Percentiles rank a stretch among this genome's conserved stretches.
Conservation (phyloP, 2,329 filamentous ascomycete genomes). For the Monosporascus sp. region DNA sequence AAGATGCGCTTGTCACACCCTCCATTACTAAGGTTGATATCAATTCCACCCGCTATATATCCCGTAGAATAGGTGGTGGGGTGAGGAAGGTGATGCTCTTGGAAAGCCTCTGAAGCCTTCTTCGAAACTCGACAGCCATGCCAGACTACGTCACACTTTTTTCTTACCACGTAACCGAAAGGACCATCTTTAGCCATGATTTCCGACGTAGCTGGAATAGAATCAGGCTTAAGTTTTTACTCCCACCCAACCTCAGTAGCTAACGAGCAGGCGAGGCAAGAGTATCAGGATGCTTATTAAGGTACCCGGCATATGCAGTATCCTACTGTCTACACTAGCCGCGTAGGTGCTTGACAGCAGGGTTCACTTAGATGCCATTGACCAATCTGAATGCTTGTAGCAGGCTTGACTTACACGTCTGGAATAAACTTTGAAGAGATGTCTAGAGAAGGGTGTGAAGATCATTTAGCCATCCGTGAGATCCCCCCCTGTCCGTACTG, state of each 20-base stretch:
- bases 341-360: background rate
- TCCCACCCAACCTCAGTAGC: too few relatives aligned
- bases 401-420: too few relatives aligned
- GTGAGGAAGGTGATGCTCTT: background rate
- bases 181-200: too few relatives aligned
- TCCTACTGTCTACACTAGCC: background rate
- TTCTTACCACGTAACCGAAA: too few relatives aligned
- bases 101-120: background rate
- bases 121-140: too few relatives aligned
- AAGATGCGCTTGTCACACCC: background rate
- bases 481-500: background rate
- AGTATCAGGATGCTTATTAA: too few relatives aligned
- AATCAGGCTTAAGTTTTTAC: too few relatives aligned
- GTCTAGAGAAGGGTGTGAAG: background rate
- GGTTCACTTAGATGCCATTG: background rate
- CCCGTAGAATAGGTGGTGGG: background rate
- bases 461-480: background rate
- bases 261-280: too few relatives aligned
- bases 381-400: background rate
- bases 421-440: too few relatives aligned
- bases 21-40: background rate
- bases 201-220: too few relatives aligned
- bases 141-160: too few relatives aligned
- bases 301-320: too few relatives aligned
- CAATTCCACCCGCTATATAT: background rate